Evolutionary conservation across 1,284 basidiomycete species (phyloP), one percentile per base, ranked within the genome.

Genomic region (Fomitopsis palustris): DNA sequence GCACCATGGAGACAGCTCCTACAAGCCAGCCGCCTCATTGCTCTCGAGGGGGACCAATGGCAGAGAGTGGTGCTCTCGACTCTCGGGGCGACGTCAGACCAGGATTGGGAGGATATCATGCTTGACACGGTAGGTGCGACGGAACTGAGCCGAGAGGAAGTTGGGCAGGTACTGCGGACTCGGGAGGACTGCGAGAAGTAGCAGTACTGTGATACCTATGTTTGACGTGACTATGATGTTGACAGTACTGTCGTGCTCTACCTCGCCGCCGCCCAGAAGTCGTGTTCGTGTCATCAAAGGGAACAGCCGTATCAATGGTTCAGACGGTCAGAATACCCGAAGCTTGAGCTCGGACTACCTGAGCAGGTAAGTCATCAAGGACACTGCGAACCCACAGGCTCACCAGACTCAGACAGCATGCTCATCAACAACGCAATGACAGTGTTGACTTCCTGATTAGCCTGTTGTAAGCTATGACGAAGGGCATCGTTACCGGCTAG

Each of bases 1-100:
- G 80, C 79, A 0, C 89, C 92, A 2, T 95, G 93, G 93, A 74
- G 79, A 57, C 80, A 79, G 52, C 75, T 95, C 38, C 70, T 87
- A 10, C 84, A 89, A 59, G 87, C 88, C 10, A 88, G 83, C 10
- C 79, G 83, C 52, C 65, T 95, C 29, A 75, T 93, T 25, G 82
- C 81, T 1, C 73, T 86, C 14, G 82, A 88, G 54, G 81, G 79
- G 2, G 75, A 77, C n/a, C 65, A 65, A 33, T 84, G 83, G 82
- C 69, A 73, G 9, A 68, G 65, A 54, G 68, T 85, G 21, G 65
- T 75, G n/a, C 68, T 75, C 23, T 68, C 71, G 9, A 81, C 82
- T 9, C 82, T 84, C 64, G 80, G 79, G 10, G 67, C 71, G 54
- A 65, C 69, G 35, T 64, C 68, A 29, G 78, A 83, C 41, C 62